Percentiles rank a stretch among this genome's conserved stretches.
phyloP scores from a whole-genome alignment of 2,329 filamentous ascomycete species.

The Trichophyton simii region DNA sequence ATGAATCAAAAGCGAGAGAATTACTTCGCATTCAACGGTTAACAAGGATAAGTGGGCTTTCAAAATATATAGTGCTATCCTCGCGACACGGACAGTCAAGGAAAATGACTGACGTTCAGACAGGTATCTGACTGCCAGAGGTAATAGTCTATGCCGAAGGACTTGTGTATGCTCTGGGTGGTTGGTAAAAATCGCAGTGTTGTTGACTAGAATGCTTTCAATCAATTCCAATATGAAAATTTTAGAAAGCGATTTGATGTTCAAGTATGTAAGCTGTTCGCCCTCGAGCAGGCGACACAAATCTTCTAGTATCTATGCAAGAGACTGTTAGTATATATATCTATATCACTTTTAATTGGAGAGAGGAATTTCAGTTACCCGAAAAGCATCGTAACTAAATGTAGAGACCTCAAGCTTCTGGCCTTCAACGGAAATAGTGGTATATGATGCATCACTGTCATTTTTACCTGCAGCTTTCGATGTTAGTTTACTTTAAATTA shows the following conservation, averaged over 20 bases:
- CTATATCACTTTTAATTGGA: not conserved
- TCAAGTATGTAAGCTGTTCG: conserved; percentile 68
- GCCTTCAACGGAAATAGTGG: conserved; percentile 55
- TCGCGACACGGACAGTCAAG: conserved; percentile 65
- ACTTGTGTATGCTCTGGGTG: conserved; percentile 74
- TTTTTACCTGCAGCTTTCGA: not conserved
- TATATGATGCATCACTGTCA: conserved; percentile 18
- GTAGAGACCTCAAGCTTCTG: conserved; percentile 55
- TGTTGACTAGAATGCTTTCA: conserved; percentile 77
- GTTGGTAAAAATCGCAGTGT: conserved; percentile 62
- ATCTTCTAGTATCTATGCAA: conserved; percentile 65
- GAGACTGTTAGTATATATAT: conserved; percentile 6
- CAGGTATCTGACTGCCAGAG: conserved; percentile 64
- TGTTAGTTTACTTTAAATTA: not conserved
- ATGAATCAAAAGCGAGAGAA: conserved; percentile 68
- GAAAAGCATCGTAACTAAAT: conserved; percentile 74
- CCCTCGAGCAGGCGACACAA: conserved; percentile 78
- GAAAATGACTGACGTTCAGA: conserved; percentile 70
- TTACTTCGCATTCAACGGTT: conserved; percentile 67
- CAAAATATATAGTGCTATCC: conserved; percentile 71
- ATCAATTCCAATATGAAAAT: conserved; percentile 84
- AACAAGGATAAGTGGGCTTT: conserved; percentile 65
- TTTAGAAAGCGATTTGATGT: conserved; percentile 63
- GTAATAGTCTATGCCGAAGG: conserved; percentile 65
- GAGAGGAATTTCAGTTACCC: conserved; percentile 35